Evolutionary conservation across 1,284 basidiomycete genomes (phyloP).

Genomic region (Rugosomyces carneus): DNA sequence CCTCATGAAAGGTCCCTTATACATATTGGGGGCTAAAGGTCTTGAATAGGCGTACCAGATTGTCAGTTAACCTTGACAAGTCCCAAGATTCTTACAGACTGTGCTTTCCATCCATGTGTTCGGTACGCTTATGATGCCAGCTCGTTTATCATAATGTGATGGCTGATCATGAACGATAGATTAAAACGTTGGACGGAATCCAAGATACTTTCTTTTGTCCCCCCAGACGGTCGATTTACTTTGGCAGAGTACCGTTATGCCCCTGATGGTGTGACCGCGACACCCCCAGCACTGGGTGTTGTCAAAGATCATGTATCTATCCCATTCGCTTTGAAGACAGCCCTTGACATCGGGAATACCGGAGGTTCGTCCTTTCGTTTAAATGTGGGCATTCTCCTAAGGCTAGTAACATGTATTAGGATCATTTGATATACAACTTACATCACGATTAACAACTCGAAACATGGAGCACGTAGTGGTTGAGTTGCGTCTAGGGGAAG

Average conservation of each 20-base stretch:
- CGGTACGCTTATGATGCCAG: conserved; percentile 43
- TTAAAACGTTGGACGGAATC: conserved; percentile 79
- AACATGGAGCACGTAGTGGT: conserved; percentile 67
- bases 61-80: conserved; percentile 79
- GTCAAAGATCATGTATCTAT: conserved; percentile 49
- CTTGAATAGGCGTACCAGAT: conserved; percentile 75
- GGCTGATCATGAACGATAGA: conserved; percentile 31
- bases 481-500: conserved; percentile 70
- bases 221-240: conserved; percentile 88
- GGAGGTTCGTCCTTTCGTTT: conserved; percentile 44
- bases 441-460: conserved; percentile 59
- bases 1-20: conserved; percentile 3
- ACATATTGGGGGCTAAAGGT: neutral
- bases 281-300: conserved; percentile 21
- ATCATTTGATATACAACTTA: conserved; percentile 65
- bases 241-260: conserved; percentile 81
- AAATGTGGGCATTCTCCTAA: conserved; percentile 1
- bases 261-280: conserved; percentile 29
- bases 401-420: conserved; percentile 33
- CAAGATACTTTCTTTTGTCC: conserved; percentile 83
- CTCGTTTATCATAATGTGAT: neutral
- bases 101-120: conserved; percentile 88
- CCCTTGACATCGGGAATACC: conserved; percentile 52
- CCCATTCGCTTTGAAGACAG: conserved; percentile 61
- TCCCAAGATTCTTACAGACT: conserved; percentile 67